phyloP scores from a whole-genome alignment of 164 flowering plant genomes.

The Stephania cephalantha region DNA sequence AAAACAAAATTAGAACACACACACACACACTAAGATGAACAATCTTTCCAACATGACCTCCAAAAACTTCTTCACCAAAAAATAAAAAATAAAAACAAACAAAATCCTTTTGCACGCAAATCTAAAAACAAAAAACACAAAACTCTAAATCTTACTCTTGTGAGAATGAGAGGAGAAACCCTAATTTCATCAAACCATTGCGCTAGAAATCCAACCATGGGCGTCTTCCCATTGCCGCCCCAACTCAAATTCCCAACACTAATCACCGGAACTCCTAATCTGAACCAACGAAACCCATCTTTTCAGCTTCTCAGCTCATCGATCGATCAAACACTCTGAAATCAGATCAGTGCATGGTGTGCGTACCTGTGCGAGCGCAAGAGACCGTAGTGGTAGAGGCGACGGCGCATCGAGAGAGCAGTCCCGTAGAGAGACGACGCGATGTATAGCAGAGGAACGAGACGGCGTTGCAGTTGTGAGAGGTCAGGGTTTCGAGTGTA shows the following conservation, averaged over 20 bases:
- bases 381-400: constrained; percentile 38
- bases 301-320: neutral
- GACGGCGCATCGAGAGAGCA: constrained; percentile 41
- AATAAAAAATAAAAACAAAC: neutral
- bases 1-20: no score
- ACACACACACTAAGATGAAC: no score
- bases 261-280: constrained; percentile 84
- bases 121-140: neutral
- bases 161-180: constrained; percentile 71
- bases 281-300: constrained; percentile 12
- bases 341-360: no score
- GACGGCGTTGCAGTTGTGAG: constrained; percentile 32
- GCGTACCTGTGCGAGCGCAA: constrained; percentile 41
- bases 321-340: no score
- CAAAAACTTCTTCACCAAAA: no score
- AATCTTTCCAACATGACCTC: no score
- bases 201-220: constrained; percentile 83
- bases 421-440: constrained; percentile 54
- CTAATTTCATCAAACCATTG: constrained; percentile 36
- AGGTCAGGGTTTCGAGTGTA: constrained; percentile 31
- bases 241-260: constrained; percentile 94
- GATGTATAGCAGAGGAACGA: constrained; percentile 55
- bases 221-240: constrained; percentile 99
- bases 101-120: neutral
- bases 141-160: constrained; percentile 40